Evolutionary conservation across 192 early-diverging fungal genomes (phyloP), one percentile per base, ranked within the genome.

Genomic region (Spinellus fusiger): DNA sequence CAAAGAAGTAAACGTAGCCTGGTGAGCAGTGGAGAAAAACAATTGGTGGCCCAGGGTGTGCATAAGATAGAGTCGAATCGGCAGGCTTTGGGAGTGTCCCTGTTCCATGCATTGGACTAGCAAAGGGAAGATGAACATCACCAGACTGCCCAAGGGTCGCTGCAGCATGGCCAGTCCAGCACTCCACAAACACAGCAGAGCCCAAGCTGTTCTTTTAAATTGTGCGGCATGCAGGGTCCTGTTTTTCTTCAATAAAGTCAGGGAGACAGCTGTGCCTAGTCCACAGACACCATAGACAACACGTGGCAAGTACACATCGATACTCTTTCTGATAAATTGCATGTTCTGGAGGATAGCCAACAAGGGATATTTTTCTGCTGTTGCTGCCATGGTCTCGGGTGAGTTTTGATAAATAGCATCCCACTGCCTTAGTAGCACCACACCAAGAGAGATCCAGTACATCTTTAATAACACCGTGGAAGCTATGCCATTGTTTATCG

Each of bases 1-100:
- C 9, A 97, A 85, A n/a, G 90, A 89, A 7, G 89, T 79, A 49
- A 97, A 73, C 5, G 87, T 93, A 52, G 85, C 82, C 71, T 98
- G 96, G 67, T 98, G 96, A 9, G 92, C 94, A 1, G 95, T 95
- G 10, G 86, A 74, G 77, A 96, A 98, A 65, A 89, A 98, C 9
- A 80, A 71, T 33, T 74, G 63, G 1, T 61, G 59, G 16, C 72
- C 72, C 7, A 69, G 49, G 33, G 49, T 52, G 31, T 74, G 62
- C n/a, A 68, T 20, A 1, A 74, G 31, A n/a, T 35, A 37, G 7
- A 69, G 51, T 50, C 66, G 57, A 16, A 61, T 63, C 2, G 49
- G 1, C 0, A 68, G 47, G 2, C 49, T 61, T 3, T 23, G 40
- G 6, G 20, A 9, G 2, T 47, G 7, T 1, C n/a, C 44, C 5